Percentiles rank a stretch among this genome's conserved stretches.
phyloP scores from a whole-genome alignment of 441 rosid genomes.

The Omphalea diandra region DNA sequence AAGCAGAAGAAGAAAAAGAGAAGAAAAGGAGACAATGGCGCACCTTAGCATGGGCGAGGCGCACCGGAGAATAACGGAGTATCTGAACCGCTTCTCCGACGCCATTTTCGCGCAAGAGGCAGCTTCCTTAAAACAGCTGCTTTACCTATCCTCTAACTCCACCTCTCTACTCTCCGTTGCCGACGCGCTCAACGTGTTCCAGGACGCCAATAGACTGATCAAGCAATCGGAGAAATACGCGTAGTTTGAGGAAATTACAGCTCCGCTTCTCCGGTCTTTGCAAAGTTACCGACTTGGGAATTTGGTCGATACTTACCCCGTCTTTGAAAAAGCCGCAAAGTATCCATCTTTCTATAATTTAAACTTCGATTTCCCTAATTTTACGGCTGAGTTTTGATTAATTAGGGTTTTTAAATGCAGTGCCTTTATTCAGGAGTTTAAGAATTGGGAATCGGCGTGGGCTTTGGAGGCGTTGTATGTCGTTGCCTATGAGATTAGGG shows the following conservation, averaged over 20 bases:
- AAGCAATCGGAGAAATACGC: constrained; percentile 74
- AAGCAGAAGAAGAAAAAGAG: too few relatives aligned
- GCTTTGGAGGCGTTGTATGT: constrained; percentile 85
- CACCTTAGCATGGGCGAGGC: constrained; percentile 88
- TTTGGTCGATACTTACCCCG: constrained; percentile 69
- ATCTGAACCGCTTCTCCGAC: constrained; percentile 69
- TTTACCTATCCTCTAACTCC: constrained; percentile 70
- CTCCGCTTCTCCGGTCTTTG: constrained; percentile 69
- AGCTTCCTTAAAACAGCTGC: constrained; percentile 53
- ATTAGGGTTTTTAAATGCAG: constrained; percentile 33
- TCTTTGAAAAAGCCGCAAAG: constrained; percentile 87
- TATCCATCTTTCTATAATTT: too few relatives aligned
- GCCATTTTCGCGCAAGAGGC: constrained; percentile 68
- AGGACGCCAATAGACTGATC: constrained; percentile 74
- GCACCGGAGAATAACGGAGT: constrained; percentile 80
- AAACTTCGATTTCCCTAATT: too few relatives aligned
- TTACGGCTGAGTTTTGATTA: too few relatives aligned
- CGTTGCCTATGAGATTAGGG: constrained; percentile 81
- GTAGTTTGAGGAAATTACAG: constrained; percentile 59
- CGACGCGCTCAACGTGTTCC: constrained; percentile 80
- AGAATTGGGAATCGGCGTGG: constrained; percentile 98
- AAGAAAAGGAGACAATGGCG: too few relatives aligned
- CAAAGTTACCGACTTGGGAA: constrained; percentile 65
- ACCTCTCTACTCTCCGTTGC: constrained; percentile 64
- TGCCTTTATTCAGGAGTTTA: constrained; percentile 91